Conservation (phyloP, 78 protist species). For the Blattamonas nauphoetae region DNA sequence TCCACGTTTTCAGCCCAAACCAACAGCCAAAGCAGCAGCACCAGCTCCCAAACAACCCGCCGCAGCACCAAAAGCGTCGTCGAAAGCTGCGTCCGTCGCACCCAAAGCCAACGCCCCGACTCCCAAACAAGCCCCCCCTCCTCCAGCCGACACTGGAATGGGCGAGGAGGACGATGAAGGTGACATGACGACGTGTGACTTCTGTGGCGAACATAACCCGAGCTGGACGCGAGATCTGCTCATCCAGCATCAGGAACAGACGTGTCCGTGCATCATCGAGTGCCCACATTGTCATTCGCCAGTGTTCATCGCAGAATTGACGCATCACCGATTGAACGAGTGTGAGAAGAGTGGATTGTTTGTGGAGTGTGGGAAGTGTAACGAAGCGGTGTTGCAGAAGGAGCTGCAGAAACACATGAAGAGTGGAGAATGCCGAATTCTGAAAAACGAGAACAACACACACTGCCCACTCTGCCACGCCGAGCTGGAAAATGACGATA, state of each 20-base stretch:
- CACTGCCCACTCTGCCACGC: background rate
- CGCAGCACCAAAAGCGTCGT: background rate
- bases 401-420: background rate
- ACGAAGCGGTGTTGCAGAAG: background rate
- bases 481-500: background rate
- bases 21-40: background rate
- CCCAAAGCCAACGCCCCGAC: background rate
- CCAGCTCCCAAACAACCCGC: background rate
- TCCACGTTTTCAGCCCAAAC: too few relatives aligned
- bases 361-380: background rate
- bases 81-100: background rate
- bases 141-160: background rate
- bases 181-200: background rate
- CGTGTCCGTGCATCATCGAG: background rate
- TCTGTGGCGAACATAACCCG: background rate
- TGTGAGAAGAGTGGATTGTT: background rate
- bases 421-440: background rate
- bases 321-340: background rate
- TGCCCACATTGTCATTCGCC: background rate
- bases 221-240: background rate
- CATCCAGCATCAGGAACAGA: background rate
- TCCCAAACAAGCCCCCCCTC: background rate
- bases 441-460: background rate
- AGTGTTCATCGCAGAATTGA: background rate
- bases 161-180: background rate